Conservation (phyloP, 1,139 yeast genomes). For the Yamadazyma aaseri region DNA sequence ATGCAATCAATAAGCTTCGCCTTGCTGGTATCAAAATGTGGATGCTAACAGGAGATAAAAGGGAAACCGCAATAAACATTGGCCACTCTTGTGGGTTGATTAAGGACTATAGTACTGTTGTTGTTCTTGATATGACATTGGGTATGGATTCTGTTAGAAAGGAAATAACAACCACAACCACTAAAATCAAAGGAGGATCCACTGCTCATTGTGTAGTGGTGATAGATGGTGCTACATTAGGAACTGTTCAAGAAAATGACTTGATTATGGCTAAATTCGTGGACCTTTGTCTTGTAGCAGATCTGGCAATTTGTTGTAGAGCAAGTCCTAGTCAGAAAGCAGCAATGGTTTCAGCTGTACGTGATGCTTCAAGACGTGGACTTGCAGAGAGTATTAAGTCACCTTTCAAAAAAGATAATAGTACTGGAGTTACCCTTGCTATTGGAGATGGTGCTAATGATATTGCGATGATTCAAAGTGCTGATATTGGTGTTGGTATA, state of each 20-base stretch:
- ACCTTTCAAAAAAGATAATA: constrained; percentile 37
- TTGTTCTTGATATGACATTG: constrained; percentile 66
- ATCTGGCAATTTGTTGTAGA: constrained; percentile 91
- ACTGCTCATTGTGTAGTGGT: constrained; percentile 95
- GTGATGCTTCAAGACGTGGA: constrained; percentile 37
- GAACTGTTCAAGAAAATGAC: constrained; percentile 68
- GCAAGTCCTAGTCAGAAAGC: constrained; percentile 98
- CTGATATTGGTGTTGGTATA: constrained; percentile 96
- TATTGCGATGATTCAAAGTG: constrained; percentile 98
- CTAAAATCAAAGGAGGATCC: constrained; percentile 60
- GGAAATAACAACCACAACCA: constrained; percentile 57
- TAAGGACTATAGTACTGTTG: constrained; percentile 87
- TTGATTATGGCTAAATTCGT: constrained; percentile 71
- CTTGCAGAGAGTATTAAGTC: constrained; percentile 2
- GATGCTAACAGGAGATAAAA: constrained; percentile 98
- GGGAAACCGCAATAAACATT: constrained; percentile 96
- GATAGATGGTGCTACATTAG: constrained; percentile 84
- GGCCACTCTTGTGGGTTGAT: constrained; percentile 93
- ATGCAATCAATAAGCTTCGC: constrained; percentile 85
- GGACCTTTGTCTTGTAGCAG: constrained; percentile 82
- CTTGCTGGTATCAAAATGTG: constrained; percentile 93
- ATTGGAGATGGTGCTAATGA: constrained; percentile 99
- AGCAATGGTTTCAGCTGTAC: constrained; percentile 74
- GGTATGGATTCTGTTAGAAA: constrained; percentile 50
- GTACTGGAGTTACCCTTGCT: constrained; percentile 72